Evolutionary conservation across 2,329 filamentous ascomycete species (phyloP), one percentile per base, ranked within the genome.

Genomic region (Sporothrix euskadiensis): DNA sequence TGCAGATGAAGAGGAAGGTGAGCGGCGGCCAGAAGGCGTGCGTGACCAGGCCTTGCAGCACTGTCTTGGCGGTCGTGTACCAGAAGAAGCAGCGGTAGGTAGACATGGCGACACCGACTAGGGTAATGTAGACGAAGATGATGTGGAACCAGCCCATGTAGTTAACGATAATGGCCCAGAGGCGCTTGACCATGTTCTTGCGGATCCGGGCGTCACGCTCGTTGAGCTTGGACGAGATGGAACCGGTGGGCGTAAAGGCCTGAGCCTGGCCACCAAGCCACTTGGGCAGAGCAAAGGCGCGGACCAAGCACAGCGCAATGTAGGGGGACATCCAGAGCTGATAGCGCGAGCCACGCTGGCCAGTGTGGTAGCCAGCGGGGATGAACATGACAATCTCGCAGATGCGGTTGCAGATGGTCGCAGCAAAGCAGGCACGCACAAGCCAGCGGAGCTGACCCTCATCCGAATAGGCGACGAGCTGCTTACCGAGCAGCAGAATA

Each of bases 241-340:
- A 89, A 4, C 89, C 89, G 0, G 88, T 89, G 0, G 88, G 85
- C 77, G 87, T 88, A 82, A 90, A 90, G 26, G 86, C 87, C 78
- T 87, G 85, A 0, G 84, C 80, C 77, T 88, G 83, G 26, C 88
- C 88, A 19, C 88, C 89, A 19, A 90, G 84, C 88, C 88, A 89
- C 8, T 78, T 84, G 35, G 88, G 88, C 2, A 90, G 82, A 16
- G 89, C 76, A 77, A 90, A 90, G 1, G 87, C 84, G 2, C 87
- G 87, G 70, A 89, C 80, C 71, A 90, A 85, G 77, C 85, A 87
- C 12, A 88, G 81, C 0, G 87, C 86, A 74, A 89, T 87, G 79
- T 89, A 90, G 0, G 88, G 88, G 7, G 88, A 84, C 88, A 90
- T 90, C 88, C 88, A 90, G 39, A 90, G 81, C 79, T 88, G 86